Conservation (phyloP, 1,139 yeast species). For the Yamadazyma friedrichii region DNA sequence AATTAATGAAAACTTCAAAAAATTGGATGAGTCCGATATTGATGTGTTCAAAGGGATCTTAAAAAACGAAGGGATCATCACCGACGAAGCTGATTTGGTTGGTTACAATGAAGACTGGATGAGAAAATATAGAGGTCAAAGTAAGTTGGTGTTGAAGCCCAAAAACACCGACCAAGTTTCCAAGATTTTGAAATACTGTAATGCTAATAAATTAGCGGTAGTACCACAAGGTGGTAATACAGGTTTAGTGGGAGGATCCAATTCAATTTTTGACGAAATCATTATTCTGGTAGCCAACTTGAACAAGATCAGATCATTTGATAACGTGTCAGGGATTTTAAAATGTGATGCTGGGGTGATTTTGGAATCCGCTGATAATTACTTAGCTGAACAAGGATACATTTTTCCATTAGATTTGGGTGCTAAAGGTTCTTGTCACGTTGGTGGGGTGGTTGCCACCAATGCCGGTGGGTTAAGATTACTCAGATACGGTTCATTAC, state of each 20-base stretch:
- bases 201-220: slow-evolving; percentile 73
- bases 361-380: slow-evolving; percentile 81
- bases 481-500: slow-evolving; percentile 87
- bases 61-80: slow-evolving; percentile 42
- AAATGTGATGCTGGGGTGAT: slow-evolving; percentile 92
- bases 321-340: slow-evolving; percentile 76
- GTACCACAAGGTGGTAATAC: slow-evolving; percentile 99
- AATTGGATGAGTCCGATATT: slow-evolving; percentile 58
- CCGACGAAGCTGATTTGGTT: slow-evolving; percentile 61
- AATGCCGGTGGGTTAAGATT: slow-evolving; percentile 95
- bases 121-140: slow-evolving; percentile 90
- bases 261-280: slow-evolving; percentile 91
- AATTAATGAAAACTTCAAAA: slow-evolving; percentile 45
- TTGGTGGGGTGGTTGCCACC: slow-evolving; percentile 95
- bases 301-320: slow-evolving; percentile 81
- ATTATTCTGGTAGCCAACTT: slow-evolving; percentile 66
- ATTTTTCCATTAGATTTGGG: slow-evolving; percentile 94
- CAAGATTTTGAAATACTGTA: slow-evolving; percentile 76
- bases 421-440: slow-evolving; percentile 95
- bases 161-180: slow-evolving; percentile 79
- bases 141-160: slow-evolving; percentile 80
- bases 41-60: slow-evolving; percentile 59
- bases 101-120: slow-evolving; percentile 92
- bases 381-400: slow-evolving; percentile 74
- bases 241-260: slow-evolving; percentile 93